Conservation (phyloP, 768 basidiomycete species). For the Tricholoma flavovirens region DNA sequence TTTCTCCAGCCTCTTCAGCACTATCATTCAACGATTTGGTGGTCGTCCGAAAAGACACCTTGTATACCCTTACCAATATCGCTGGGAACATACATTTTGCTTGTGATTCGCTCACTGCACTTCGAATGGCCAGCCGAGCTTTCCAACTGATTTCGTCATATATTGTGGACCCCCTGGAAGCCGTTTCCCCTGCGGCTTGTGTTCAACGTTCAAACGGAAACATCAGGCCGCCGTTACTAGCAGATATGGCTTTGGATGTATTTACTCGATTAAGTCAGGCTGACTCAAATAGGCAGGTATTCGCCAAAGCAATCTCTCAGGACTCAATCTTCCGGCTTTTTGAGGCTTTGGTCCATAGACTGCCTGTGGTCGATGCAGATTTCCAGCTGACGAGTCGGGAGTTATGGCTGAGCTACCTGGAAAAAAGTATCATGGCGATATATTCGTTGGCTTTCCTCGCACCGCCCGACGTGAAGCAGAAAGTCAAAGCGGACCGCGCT, state of each 20-base stretch:
- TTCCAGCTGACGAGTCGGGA: slow-evolving; percentile 61
- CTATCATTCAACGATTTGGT: slow-evolving; percentile 72
- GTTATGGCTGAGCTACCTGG: slow-evolving; percentile 70
- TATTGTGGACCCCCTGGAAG: slow-evolving; percentile 64
- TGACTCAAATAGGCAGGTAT: slow-evolving; percentile 73
- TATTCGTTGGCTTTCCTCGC: slow-evolving; percentile 86
- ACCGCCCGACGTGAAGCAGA: slow-evolving; percentile 65
- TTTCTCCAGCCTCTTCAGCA: slow-evolving; percentile 43
- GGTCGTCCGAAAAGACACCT: slow-evolving; percentile 67
- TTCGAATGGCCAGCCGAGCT: slow-evolving; percentile 48
- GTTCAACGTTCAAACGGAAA: slow-evolving; percentile 43
- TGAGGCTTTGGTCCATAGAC: slow-evolving; percentile 67
- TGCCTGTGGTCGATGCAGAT: slow-evolving; percentile 78
- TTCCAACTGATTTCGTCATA: slow-evolving; percentile 71
- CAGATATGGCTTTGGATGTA: slow-evolving; percentile 78
- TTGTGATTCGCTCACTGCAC: slow-evolving; percentile 33
- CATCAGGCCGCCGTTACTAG: slow-evolving; percentile 51
- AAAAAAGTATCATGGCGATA: slow-evolving; percentile 74
- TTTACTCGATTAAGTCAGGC: slow-evolving; percentile 73
- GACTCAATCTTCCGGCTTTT: slow-evolving; percentile 57
- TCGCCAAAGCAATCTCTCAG: slow-evolving; percentile 57
- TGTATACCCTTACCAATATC: slow-evolving; percentile 64
- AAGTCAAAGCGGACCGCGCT: slow-evolving; percentile 56
- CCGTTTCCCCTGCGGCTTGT: slow-evolving; percentile 54
- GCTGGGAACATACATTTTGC: slow-evolving; percentile 47